phyloP scores from a whole-genome alignment of 495 filamentous ascomycete species.

The Physcia stellaris region DNA sequence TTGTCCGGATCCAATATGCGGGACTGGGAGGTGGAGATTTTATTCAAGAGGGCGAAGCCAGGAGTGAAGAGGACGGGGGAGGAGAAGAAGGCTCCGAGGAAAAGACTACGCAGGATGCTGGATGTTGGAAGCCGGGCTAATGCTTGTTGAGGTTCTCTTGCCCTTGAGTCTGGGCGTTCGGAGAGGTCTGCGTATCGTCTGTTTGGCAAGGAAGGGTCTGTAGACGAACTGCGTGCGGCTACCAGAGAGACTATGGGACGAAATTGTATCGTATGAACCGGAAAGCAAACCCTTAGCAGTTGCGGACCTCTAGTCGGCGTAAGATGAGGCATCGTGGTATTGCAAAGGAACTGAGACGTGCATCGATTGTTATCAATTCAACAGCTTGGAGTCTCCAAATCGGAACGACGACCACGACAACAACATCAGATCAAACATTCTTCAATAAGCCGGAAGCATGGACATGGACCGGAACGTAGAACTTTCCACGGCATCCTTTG shows the following conservation, averaged over 20 bases:
- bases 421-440: too few species aligned
- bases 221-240: not conserved
- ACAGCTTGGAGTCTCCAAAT: too few species aligned
- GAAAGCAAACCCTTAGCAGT: not conserved
- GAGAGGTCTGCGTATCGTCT: not conserved
- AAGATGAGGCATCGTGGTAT: not conserved
- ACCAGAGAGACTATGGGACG: not conserved
- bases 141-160: conserved; percentile 2
- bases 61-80: conserved; percentile 7
- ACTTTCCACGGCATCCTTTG: too few species aligned
- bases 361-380: too few species aligned
- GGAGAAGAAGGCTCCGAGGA: conserved; percentile 31
- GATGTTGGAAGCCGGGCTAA: conserved; percentile 5
- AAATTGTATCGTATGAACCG: not conserved
- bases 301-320: not conserved
- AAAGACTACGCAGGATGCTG: conserved; percentile 5
- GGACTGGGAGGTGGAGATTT: conserved; percentile 2
- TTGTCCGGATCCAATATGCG: conserved; percentile 11
- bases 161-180: not conserved
- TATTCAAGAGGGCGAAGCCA: conserved; percentile 8
- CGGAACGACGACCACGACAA: too few species aligned
- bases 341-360: too few species aligned
- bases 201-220: not conserved
- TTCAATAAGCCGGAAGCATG: too few species aligned
- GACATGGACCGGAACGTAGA: too few species aligned